These are phyloP conservation scores for Pezizomycotina sp. DNA, from an alignment of 2,329 filamentous ascomycete species.

Conservation along the genomic window DNA sequence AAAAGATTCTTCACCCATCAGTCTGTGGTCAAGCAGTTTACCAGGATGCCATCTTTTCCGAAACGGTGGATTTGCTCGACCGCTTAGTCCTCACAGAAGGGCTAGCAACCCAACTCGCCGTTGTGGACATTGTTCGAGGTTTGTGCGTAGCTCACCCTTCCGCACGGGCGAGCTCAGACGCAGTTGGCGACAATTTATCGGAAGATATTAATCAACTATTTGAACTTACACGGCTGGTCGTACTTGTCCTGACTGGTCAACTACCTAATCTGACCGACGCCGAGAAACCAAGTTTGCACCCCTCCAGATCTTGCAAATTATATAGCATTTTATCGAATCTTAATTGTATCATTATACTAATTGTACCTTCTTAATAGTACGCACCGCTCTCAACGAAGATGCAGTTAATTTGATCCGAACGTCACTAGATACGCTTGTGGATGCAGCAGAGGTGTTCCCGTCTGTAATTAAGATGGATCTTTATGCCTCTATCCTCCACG, in stretches of 20 bases:
- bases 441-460: slow-evolving; percentile 89
- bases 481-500: slow-evolving; percentile 90
- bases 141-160: slow-evolving; percentile 84
- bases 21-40: slow-evolving; percentile 96
- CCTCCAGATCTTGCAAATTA: slow-evolving; percentile 10
- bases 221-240: slow-evolving; percentile 88
- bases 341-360: slow-evolving; percentile 1
- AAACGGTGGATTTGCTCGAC: slow-evolving; percentile 92
- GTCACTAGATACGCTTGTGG: slow-evolving; percentile 72
- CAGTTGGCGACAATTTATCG: slow-evolving; percentile 62
- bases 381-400: slow-evolving; percentile 73
- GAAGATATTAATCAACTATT: slow-evolving; percentile 98
- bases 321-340: slow-evolving; percentile 30
- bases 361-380: slow-evolving; percentile 33
- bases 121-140: slow-evolving; percentile 83
- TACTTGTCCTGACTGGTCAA: slow-evolving; percentile 73
- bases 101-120: slow-evolving; percentile 72
- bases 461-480: slow-evolving; percentile 91
- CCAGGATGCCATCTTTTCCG: slow-evolving; percentile 83
- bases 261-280: slow-evolving; percentile 54
- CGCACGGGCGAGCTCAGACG: slow-evolving; percentile 50
- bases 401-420: slow-evolving; percentile 63
- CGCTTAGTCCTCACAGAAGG: slow-evolving; percentile 82
- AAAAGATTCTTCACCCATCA: slow-evolving; percentile 85
- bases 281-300: slow-evolving; percentile 26